phyloP scores from a whole-genome alignment of 306 rosid species.

The Medicago arabica region DNA sequence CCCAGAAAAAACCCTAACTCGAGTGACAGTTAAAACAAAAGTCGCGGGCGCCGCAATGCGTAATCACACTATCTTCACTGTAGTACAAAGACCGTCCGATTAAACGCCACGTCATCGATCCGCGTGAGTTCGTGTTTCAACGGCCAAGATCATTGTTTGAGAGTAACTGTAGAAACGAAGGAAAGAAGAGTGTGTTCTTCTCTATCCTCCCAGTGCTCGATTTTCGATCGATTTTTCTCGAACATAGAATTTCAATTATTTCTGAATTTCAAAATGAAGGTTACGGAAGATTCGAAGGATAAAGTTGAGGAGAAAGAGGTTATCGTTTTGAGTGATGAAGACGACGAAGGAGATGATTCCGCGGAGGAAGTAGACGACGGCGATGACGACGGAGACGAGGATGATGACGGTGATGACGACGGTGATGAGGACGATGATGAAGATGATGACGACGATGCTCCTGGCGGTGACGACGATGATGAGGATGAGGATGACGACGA shows the following conservation, averaged over 20 bases:
- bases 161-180: slow-evolving; percentile 74
- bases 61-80: slow-evolving; percentile 25
- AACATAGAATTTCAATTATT: slow-evolving; percentile 7
- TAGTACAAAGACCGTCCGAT: slow-evolving; percentile 69
- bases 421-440: slow-evolving; percentile 49
- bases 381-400: slow-evolving; percentile 52
- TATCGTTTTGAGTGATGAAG: slow-evolving; percentile 40
- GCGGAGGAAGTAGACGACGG: slow-evolving; percentile 57
- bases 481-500: slow-evolving; percentile 38
- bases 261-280: slow-evolving; percentile 57
- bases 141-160: slow-evolving; percentile 72
- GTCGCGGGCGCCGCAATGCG: slow-evolving; percentile 68
- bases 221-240: slow-evolving; percentile 27
- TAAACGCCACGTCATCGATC: slow-evolving; percentile 61
- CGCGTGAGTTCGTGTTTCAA: slow-evolving; percentile 51
- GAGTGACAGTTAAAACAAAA: slow-evolving; percentile 29
- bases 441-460: slow-evolving; percentile 46
- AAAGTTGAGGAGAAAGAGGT: slow-evolving; percentile 59
- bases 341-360: slow-evolving; percentile 43
- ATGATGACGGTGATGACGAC: slow-evolving; percentile 26
- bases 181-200: slow-evolving; percentile 57
- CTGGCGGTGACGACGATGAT: slow-evolving; percentile 59
- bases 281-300: slow-evolving; percentile 55
- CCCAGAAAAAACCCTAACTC: background rate
- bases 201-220: slow-evolving; percentile 41